Base-by-base conservation (phyloP, 2,329 filamentous ascomycete species). In the Calonectria henricotiae region DNA sequence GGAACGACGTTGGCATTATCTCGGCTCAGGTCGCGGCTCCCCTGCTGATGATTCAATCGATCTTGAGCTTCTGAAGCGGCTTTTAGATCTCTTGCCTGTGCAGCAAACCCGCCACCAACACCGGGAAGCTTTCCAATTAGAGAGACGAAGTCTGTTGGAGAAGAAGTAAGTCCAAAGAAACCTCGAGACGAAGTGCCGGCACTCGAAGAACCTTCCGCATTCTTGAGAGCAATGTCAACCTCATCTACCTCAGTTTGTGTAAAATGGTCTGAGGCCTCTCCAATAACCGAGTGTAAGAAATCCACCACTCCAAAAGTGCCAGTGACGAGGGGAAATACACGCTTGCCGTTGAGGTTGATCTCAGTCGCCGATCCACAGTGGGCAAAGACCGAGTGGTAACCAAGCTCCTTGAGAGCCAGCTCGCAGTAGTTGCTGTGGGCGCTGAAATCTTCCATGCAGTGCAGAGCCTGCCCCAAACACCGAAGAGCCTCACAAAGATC, bases 351-450 rank as follows among this genome's bases (percentile, higher is more conserved):
- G 32, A 83, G 79, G 72, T 90, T 89, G 71, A 94, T 91, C 79
- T 93, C 87, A 0, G 93, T 89, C 9, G 84, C 83, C 3, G 83
- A 80, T n/a, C 94, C 94, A 63, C 91, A 93, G 78, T 95, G 93
- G 7, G 93, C 85, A 75, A 95, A 96, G 23, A 96, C 95, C 73
- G 91, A 93, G 81, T 94, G 93, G 15, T 93, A 93, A 46, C 91
- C 91, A 85, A 89, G 94, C 79, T 96, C 94, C 32, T 91, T 89
- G 32, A 96, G 86, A 5, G 89, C 92, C 70, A 96, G 87, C 81
- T 96, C 94, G 76, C 91, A 92, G 82, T 96, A 96, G 82, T 96
- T 96, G 79, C 92, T 94, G 82, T 96, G 93, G 1, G 93, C 93
- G 58, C 91, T 91, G 85, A 89, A 96, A 75, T 95, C 88, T 87